Base-by-base conservation (phyloP, 352 stramenopile genomes). In the Phytophthora colocasiae region DNA sequence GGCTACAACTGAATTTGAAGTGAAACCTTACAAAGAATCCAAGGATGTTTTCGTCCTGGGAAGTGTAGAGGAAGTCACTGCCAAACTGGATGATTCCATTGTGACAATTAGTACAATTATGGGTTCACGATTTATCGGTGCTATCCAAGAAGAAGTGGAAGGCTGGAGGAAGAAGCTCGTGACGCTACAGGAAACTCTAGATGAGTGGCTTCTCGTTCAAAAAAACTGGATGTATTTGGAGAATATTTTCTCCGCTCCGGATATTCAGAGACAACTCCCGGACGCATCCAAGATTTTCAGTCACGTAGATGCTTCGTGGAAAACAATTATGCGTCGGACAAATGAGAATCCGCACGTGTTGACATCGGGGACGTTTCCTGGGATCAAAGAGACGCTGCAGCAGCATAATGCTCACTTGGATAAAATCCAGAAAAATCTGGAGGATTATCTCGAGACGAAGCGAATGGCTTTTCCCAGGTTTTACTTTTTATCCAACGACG, bases 401-500 rank as follows among this genome's bases (percentile, higher is more conserved):
- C 83, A 93, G 55, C 87, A 96, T 62, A 97, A 97, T 46, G 73
- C 77, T 5, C 78, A 96, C 31, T 57, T 97, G 8, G 92, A 98
- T 52, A 89, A 87, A 48, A 97, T 98, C 66, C 92, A 98, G 58
- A 98, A 97, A 66, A 94, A 89, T 32, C 59, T 98, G 2, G 92
- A 97, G 58, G 90, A 98, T 58, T 98, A 98, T 63, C 71, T 98
- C 4, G 92, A 98, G 59, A 97, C 91, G 1, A 98, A 98, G 50
- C 81, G 92, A 9, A 97, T 97, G 89, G 90, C 90, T 3, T 98
- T 98, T 49, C 92, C 92, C 6, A 74, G 89, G 1, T 98, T 98
- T 71, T 98, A 98, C 73, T 98, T 98, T 58, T 67, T 98, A 2
- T 98, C 93, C 0, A 97, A 99, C 52, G 96, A 98, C 46, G 96